Conservation (phyloP, 2,329 filamentous ascomycete genomes). For the Fusarium staphyleae region DNA sequence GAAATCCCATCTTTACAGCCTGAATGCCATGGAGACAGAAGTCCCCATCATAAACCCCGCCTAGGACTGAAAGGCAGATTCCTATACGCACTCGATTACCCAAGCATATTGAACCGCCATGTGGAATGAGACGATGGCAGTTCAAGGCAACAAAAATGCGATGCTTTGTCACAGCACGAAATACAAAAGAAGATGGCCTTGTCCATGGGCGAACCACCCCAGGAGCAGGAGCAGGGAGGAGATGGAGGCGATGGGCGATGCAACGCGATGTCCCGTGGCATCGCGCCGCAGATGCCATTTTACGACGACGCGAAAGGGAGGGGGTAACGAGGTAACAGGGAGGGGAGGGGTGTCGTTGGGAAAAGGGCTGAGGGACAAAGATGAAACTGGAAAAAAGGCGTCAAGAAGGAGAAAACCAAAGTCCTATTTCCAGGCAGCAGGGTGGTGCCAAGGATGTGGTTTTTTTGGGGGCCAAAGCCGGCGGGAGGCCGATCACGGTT, state of each 20-base stretch:
- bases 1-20: not conserved
- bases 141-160: constrained; percentile 4
- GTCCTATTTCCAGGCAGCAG: constrained; percentile 35
- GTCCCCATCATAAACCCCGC: not conserved
- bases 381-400: constrained; percentile 21
- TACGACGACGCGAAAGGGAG: constrained; percentile 17
- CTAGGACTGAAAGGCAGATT: too few relatives aligned
- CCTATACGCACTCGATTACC: not conserved
- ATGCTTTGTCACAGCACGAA: constrained; percentile 11
- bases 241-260: constrained; percentile 16
- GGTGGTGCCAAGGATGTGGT: constrained; percentile 20
- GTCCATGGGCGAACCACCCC: constrained; percentile 4
- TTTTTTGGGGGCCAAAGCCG: constrained; percentile 12
- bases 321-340: constrained; percentile 25
- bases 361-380: constrained; percentile 20
- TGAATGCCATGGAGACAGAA: too few relatives aligned
- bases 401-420: constrained; percentile 8
- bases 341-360: constrained; percentile 13
- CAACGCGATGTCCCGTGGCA: constrained; percentile 32
- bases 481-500: not conserved
- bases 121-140: constrained; percentile 20
- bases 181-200: not conserved
- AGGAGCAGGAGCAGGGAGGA: too few relatives aligned
- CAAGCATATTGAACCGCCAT: constrained; percentile 12
- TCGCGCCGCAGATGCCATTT: constrained; percentile 19